Conservation (phyloP, 2,329 filamentous ascomycete genomes). For the Botrytis sinoallii region DNA sequence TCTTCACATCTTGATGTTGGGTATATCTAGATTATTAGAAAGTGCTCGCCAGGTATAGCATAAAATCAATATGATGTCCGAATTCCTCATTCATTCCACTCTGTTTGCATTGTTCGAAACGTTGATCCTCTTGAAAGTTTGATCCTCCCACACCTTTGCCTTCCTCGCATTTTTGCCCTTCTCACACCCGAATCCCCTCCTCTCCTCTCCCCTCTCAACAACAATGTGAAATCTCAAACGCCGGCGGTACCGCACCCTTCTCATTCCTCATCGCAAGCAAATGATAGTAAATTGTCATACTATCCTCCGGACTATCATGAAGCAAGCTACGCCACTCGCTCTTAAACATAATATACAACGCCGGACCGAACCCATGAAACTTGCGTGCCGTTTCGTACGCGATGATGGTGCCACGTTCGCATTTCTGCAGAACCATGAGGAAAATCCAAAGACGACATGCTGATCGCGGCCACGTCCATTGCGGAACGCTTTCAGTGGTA, state of each 20-base stretch:
- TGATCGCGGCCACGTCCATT: background rate
- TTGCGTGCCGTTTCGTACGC: background rate
- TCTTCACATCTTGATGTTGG: background rate
- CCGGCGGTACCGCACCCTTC: background rate
- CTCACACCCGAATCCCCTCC: too few species aligned
- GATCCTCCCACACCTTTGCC: background rate
- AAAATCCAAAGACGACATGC: background rate
- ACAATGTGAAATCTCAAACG: background rate
- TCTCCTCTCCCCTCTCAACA: background rate
- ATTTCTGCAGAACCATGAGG: background rate
- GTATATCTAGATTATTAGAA: background rate
- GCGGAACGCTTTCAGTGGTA: background rate
- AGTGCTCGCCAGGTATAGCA: background rate
- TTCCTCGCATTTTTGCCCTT: fast-evolving
- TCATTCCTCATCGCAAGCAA: background rate
- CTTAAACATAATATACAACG: background rate
- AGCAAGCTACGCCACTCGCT: background rate
- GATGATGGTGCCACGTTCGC: background rate
- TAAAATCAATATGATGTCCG: background rate
- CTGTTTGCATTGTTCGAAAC: too few species aligned
- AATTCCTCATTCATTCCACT: background rate
- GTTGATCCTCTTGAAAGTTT: background rate
- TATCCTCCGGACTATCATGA: background rate
- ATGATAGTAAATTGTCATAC: background rate
- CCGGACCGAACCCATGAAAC: background rate